These are phyloP conservation scores for Acidomyces sp. DNA, from an alignment of 495 filamentous ascomycete genomes.

Conservation along the genomic window DNA sequence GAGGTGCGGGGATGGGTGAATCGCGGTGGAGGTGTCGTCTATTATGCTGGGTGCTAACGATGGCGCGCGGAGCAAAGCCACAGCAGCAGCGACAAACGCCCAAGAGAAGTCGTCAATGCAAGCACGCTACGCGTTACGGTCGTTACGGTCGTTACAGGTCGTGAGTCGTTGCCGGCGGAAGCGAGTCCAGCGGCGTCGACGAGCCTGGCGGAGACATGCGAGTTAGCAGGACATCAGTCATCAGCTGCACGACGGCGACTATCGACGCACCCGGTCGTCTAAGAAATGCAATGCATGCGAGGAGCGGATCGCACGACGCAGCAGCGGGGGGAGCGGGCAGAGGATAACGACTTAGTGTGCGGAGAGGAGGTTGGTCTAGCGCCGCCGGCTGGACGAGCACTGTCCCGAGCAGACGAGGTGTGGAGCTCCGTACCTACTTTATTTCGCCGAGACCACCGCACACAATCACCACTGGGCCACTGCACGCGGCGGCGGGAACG, in stretches of 20 bases:
- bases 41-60: conserved; percentile 4
- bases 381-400: conserved; percentile 2
- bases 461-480: no score
- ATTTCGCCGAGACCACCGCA: no score
- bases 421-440: no score
- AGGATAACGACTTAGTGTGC: conserved; percentile 4
- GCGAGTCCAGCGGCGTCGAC: conserved; percentile 7
- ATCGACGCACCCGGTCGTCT: conserved; percentile 18
- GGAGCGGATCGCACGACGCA: conserved; percentile 14
- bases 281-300: conserved; percentile 19
- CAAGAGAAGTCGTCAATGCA: conserved; percentile 15
- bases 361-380: conserved; percentile 2
- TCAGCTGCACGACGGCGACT: conserved; percentile 15
- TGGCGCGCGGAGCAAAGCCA: conserved; percentile 6
- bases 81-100: conserved; percentile 5
- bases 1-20: not conserved
- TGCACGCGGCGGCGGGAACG: no score
- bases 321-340: conserved; percentile 8
- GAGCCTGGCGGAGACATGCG: conserved; percentile 4
- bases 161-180: conserved; percentile 14
- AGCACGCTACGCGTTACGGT: conserved; percentile 15
- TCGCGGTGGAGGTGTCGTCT: conserved; percentile 1
- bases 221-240: not conserved
- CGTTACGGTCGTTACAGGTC: conserved; percentile 19
- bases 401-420: no score